Base-by-base conservation (phyloP, 331 rosid species). In the Dryas integrifolia region DNA sequence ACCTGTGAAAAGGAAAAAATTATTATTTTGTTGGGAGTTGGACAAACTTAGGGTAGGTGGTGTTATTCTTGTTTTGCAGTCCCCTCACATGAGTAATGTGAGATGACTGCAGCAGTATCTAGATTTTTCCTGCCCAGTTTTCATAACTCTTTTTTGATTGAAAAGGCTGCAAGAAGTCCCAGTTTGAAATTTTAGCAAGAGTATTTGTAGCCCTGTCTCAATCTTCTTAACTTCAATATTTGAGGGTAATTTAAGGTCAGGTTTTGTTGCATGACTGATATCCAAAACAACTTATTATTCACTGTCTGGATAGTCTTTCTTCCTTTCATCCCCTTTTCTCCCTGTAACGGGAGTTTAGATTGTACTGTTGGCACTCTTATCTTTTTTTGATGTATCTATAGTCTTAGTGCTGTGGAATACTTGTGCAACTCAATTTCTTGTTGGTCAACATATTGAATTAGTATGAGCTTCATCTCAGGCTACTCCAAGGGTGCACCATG, bases 401-500 rank as follows among this genome's bases (percentile, higher is more conserved):
- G 43, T 61, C 24, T 72, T 57, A 9, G 26, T 49, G 12, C 2
- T 26, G 30, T 26, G 30, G 2, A 26, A 26, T 75, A 61, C 39
- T 55, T 39, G 18, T 57, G 47, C 65, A 14, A 47, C 49, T 21
- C 43, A 63, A 62, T 52, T 47, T 74, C 55, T 74, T 77, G 9
- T 79, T 77, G 51, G 70, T 72, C 77, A 74, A 77, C 49, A 57
- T 72, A 64, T 70, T 85, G 75, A 86, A 79, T 77, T 77, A 58
- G 75, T 70, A 43, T 72, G 78, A 68, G 68, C 69, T 86, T 67
- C 24, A 59, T 84, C 83, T 77, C 92, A 95, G 99, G 93, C 81
- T 70, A 51, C 86, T 44, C 21, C 87, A 50, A 95, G 97, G 82
- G 78, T 83, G 61, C 80, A 88, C 64, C 93, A 83, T 39, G 96